Evolutionary conservation across 345 rosid species (phyloP).

Genomic region (Erucastrum elatum): DNA sequence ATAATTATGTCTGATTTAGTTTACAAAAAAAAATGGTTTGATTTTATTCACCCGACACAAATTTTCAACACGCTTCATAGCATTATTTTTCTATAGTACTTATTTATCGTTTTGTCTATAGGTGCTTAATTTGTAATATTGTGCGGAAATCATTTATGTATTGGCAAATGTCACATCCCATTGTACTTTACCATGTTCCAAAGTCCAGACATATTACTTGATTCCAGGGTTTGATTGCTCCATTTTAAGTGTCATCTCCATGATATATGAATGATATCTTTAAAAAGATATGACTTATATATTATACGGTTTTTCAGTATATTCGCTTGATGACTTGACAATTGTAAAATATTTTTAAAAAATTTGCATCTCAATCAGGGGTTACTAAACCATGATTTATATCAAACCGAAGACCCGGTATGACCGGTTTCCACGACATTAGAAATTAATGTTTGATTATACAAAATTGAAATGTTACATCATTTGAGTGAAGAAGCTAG

Average conservation of each 20-base stretch:
- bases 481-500: not conserved
- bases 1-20: not conserved
- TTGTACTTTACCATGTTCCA: not conserved
- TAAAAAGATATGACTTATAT: no score
- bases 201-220: slow-evolving; percentile 12
- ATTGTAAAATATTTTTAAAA: not conserved
- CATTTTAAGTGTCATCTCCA: not conserved
- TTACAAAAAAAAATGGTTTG: not conserved
- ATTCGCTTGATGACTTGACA: not conserved
- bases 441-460: not conserved
- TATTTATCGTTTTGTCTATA: not conserved
- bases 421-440: not conserved
- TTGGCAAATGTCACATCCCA: slow-evolving; percentile 21
- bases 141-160: not conserved
- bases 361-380: not conserved
- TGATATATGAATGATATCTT: not conserved
- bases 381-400: not conserved
- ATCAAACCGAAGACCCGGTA: not conserved
- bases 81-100: not conserved
- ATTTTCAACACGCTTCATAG: not conserved
- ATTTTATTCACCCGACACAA: not conserved
- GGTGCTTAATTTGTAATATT: not conserved
- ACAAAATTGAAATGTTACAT: not conserved
- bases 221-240: slow-evolving; percentile 18
- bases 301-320: not conserved